These are phyloP conservation scores for Paxillus ammoniavirescens DNA, from an alignment of 768 basidiomycete species.

Conservation along the genomic window DNA sequence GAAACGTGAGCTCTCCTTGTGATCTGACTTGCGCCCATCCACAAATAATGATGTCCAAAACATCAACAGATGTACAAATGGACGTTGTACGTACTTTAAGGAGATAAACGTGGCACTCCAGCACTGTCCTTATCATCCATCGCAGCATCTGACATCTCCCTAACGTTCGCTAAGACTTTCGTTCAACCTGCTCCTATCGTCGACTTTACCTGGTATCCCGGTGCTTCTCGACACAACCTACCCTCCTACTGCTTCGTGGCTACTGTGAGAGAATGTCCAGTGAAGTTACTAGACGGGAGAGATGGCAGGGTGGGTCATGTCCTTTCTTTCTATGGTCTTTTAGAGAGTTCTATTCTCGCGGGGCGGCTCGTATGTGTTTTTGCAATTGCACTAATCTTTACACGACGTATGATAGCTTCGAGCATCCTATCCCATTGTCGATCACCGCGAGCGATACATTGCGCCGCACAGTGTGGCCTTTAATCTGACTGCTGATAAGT, in stretches of 20 bases:
- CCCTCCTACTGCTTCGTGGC: constrained; percentile 80
- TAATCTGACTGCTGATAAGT: constrained; percentile 68
- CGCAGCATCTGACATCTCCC: not conserved
- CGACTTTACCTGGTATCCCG: constrained; percentile 84
- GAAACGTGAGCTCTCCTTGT: no score
- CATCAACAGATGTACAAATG: not conserved
- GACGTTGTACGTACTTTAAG: not conserved
- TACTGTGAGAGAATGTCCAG: constrained; percentile 81
- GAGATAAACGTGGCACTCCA: not conserved
- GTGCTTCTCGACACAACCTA: constrained; percentile 55
- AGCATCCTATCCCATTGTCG: constrained; percentile 89
- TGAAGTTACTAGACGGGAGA: constrained; percentile 78
- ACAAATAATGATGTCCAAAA: not conserved
- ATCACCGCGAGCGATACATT: constrained; percentile 89
- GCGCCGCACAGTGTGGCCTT: constrained; percentile 86
- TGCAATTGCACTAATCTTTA: not conserved
- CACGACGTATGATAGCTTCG: constrained; percentile 55
- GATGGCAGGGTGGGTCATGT: constrained; percentile 62
- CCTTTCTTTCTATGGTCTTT: no score
- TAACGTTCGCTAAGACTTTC: constrained; percentile 29
- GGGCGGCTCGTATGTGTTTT: no score
- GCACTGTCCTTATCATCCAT: not conserved
- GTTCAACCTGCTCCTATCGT: constrained; percentile 69
- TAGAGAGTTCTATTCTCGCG: no score
- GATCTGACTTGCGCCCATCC: not conserved